Conservation (phyloP, 2,329 filamentous ascomycete genomes). For the Alternaria novae-zelandiae region DNA sequence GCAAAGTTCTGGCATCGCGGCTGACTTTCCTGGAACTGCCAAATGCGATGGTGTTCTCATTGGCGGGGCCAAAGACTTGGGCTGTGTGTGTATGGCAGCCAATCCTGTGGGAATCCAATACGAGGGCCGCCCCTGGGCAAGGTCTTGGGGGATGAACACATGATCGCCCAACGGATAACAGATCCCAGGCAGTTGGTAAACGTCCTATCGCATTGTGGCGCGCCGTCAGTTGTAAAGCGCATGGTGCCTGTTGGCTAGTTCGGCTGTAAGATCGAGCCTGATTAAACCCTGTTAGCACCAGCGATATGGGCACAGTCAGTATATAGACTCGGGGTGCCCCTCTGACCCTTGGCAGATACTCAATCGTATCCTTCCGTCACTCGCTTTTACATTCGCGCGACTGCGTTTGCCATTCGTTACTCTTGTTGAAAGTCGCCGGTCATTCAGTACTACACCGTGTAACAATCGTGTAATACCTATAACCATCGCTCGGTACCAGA, state of each 20-base stretch:
- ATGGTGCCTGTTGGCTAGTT: conserved; percentile 9
- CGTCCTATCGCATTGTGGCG: conserved; percentile 1
- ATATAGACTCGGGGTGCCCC: conserved; percentile 10
- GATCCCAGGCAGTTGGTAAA: neutral
- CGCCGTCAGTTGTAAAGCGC: neutral
- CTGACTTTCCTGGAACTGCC: conserved; percentile 2
- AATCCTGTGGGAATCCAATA: neutral
- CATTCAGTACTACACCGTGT: conserved; percentile 10
- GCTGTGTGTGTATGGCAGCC: neutral
- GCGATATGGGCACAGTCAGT: neutral
- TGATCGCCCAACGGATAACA: conserved; percentile 3
- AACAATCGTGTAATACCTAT: conserved; percentile 6
- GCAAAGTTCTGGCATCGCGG: conserved; percentile 3
- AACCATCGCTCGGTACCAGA: neutral
- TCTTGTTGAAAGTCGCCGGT: conserved; percentile 2
- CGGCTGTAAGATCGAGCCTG: neutral
- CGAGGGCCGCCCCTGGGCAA: neutral
- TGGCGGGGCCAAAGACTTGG: neutral
- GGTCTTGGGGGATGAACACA: neutral
- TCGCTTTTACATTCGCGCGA: conserved; percentile 9
- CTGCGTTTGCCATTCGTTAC: conserved; percentile 9
- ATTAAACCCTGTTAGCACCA: conserved; percentile 6
- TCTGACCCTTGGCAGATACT: neutral
- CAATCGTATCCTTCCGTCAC: neutral
- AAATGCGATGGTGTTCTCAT: neutral